These are phyloP conservation scores for Clitoria ternatea DNA, from an alignment of 306 rosid species.

Conservation along the genomic window DNA sequence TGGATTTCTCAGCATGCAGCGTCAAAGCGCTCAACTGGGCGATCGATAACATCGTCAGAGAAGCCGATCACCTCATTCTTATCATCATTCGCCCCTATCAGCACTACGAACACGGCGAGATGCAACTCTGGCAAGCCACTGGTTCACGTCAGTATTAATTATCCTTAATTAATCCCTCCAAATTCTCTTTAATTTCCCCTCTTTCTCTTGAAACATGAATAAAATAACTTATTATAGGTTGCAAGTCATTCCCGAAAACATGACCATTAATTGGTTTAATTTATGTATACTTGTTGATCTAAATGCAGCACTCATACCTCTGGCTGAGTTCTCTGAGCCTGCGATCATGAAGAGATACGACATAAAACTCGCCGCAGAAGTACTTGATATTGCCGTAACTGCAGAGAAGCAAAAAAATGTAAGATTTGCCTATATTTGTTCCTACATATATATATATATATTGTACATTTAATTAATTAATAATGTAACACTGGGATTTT, in stretches of 20 bases:
- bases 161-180: background rate
- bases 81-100: conserved; percentile 40
- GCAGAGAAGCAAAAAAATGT: conserved; percentile 55
- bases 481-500: background rate
- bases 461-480: background rate
- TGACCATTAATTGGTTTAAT: background rate
- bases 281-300: background rate
- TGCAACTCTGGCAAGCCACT: conserved; percentile 72
- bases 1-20: conserved; percentile 90
- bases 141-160: conserved; percentile 85
- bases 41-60: conserved; percentile 56
- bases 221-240: too few species aligned
- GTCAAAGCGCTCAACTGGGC: conserved; percentile 67
- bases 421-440: background rate
- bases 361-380: conserved; percentile 43
- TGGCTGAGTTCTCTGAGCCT: conserved; percentile 50
- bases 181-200: background rate
- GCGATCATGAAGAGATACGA: conserved; percentile 59
- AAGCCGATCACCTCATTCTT: conserved; percentile 73
- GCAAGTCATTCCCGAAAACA: too few species aligned
- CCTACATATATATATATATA: background rate
- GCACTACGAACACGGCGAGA: conserved; percentile 65
- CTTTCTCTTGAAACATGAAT: too few species aligned
- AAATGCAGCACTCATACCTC: conserved; percentile 70
- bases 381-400: conserved; percentile 44